Evolutionary conservation across 257 asterid species (phyloP).

Genomic region (Solanum sejunctum): DNA sequence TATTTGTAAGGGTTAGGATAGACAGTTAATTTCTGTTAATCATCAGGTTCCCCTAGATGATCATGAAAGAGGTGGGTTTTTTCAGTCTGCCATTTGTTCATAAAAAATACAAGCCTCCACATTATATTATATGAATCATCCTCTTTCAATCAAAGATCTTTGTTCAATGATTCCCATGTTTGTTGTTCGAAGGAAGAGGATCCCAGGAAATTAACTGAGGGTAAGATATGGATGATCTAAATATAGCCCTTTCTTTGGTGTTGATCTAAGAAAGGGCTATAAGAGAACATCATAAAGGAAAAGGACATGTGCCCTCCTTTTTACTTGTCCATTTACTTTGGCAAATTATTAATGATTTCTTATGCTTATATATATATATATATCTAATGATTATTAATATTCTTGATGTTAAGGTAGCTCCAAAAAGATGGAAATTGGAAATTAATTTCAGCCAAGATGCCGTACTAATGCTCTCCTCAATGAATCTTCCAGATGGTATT

Average conservation of each 20-base stretch:
- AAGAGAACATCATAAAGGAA: not conserved
- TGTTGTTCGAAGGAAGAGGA: too few species aligned
- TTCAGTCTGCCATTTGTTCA: not conserved
- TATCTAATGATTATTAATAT: not conserved
- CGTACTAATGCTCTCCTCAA: conserved; percentile 87
- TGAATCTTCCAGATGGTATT: conserved; percentile 94
- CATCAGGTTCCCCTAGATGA: not conserved
- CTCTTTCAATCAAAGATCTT: too few species aligned
- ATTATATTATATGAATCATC: not conserved
- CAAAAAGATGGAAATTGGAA: conserved; percentile 93
- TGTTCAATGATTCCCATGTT: too few species aligned
- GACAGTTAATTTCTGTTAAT: not conserved
- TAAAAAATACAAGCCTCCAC: not conserved
- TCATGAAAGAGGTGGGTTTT: not conserved
- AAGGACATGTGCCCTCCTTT: not conserved
- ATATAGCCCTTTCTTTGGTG: not conserved
- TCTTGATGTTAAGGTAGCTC: conserved; percentile 56
- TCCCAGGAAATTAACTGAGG: not conserved
- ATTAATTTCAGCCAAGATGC: conserved; percentile 88
- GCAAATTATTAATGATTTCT: not conserved
- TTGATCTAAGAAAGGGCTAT: not conserved
- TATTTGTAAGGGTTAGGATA: not conserved
- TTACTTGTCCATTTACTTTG: not conserved
- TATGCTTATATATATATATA: not conserved
- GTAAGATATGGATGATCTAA: not conserved